These are phyloP conservation scores for Kluyveromyces sp. DNA, from an alignment of 1,139 yeast species.

Conservation along the genomic window DNA sequence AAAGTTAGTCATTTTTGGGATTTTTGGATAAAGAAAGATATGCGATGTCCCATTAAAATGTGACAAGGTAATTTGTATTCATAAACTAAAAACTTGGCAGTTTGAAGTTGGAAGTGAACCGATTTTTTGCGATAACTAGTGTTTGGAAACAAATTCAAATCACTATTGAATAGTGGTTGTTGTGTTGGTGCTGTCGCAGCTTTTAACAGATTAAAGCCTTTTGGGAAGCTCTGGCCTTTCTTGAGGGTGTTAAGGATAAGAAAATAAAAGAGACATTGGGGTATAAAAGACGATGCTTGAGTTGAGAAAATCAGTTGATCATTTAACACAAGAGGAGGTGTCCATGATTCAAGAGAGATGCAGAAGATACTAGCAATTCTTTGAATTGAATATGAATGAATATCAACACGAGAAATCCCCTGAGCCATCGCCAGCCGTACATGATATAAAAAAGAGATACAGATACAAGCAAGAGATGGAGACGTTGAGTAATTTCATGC, in stretches of 20 bases:
- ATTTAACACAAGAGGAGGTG: neutral
- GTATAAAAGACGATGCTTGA: neutral
- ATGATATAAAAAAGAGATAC: slow-evolving; percentile 1
- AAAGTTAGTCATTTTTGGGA: too few species aligned
- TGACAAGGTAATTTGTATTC: too few species aligned
- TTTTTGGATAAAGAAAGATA: too few species aligned
- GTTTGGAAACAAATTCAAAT: too few species aligned
- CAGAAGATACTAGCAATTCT: neutral
- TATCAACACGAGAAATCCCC: neutral
- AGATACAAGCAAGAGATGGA: slow-evolving; percentile 2
- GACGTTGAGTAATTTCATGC: slow-evolving; percentile 13
- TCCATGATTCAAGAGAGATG: neutral
- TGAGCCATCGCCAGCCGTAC: neutral
- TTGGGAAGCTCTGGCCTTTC: too few species aligned
- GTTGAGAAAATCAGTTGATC: neutral
- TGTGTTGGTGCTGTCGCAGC: neutral
- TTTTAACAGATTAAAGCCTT: neutral
- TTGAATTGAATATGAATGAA: neutral
- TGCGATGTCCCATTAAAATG: too few species aligned
- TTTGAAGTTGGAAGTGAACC: too few species aligned
- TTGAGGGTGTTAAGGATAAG: too few species aligned
- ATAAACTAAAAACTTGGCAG: too few species aligned
- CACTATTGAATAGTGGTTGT: neutral
- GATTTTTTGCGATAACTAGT: too few species aligned
- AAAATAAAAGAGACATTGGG: too few species aligned